A percentile compares a stretch with the other conserved stretches of the same genome.
Evolutionary conservation across 192 early-diverging fungal species (phyloP).

Genomic region (Mortierella antarctica): DNA sequence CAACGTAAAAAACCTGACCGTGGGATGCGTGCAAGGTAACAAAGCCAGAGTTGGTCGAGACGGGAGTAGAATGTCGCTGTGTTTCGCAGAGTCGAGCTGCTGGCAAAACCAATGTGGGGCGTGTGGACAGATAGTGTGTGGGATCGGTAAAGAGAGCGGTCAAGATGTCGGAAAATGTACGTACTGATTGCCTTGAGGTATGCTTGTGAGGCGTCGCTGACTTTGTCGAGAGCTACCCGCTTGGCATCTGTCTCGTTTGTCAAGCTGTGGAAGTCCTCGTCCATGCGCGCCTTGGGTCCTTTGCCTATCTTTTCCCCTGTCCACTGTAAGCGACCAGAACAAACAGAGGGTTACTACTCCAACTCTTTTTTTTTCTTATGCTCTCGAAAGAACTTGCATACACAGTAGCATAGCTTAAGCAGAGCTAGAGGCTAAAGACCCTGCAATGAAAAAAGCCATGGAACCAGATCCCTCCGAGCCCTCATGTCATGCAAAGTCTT

Average conservation of each 20-base stretch:
- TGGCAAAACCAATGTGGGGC: background rate
- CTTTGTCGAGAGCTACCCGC: conserved; percentile 44
- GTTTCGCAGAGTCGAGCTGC: background rate
- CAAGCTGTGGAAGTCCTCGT: conserved; percentile 45
- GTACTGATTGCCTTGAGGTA: conserved; percentile 53
- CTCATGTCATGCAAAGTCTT: too few species aligned
- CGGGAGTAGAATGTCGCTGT: background rate
- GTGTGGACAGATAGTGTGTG: background rate
- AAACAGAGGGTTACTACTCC: too few species aligned
- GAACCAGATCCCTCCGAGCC: too few species aligned
- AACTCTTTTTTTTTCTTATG: too few species aligned
- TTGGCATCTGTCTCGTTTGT: conserved; percentile 48
- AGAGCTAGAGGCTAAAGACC: too few species aligned
- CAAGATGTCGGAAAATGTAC: background rate
- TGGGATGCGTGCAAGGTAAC: background rate
- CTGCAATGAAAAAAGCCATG: too few species aligned
- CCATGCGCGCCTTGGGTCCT: conserved; percentile 44
- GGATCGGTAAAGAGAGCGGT: background rate
- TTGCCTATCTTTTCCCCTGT: conserved; percentile 53
- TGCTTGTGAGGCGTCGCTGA: conserved; percentile 42
- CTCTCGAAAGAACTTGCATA: too few species aligned
- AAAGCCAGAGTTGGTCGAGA: background rate
- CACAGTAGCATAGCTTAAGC: too few species aligned
- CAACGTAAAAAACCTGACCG: too few species aligned
- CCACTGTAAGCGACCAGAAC: conserved; percentile 19